Evolutionary conservation across 345 rosid genomes (phyloP).

Genomic region (Eucalyptus curtisii): DNA sequence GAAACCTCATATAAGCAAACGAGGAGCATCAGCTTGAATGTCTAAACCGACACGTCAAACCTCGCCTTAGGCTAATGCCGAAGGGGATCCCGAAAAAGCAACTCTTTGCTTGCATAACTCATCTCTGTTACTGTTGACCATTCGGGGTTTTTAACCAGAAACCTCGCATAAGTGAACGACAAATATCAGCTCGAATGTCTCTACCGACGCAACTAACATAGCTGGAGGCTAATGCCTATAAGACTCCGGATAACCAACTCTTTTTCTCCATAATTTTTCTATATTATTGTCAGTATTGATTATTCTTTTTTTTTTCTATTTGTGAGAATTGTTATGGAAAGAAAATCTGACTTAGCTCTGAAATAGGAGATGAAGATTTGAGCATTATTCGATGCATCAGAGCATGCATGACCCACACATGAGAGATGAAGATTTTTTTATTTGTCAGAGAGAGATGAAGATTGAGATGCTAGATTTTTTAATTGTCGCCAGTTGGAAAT

Average conservation of each 20-base stretch:
- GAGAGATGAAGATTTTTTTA: not conserved
- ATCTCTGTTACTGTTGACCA: not conserved
- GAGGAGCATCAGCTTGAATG: not conserved
- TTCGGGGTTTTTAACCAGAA: not conserved
- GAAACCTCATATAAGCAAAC: not conserved
- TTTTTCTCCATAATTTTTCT: not conserved
- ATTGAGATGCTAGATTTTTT: not conserved
- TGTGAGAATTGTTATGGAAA: not conserved
- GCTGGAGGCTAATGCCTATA: not conserved
- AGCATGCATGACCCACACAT: not conserved
- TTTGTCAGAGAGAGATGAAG: no score
- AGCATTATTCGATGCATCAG: not conserved
- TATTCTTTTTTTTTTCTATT: not conserved
- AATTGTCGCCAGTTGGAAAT: not conserved
- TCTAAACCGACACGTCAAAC: not conserved
- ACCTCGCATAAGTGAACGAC: not conserved
- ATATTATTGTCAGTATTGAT: not conserved
- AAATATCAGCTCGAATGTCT: not conserved
- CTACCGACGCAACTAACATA: not conserved
- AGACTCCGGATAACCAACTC: not conserved
- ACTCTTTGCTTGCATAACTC: not conserved
- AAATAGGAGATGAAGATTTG: not conserved
- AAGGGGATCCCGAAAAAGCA: not conserved
- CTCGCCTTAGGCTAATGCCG: not conserved
- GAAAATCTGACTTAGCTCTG: not conserved